These are phyloP conservation scores for Ilex aquifolium DNA, from an alignment of 257 asterid genomes.

Conservation along the genomic window DNA sequence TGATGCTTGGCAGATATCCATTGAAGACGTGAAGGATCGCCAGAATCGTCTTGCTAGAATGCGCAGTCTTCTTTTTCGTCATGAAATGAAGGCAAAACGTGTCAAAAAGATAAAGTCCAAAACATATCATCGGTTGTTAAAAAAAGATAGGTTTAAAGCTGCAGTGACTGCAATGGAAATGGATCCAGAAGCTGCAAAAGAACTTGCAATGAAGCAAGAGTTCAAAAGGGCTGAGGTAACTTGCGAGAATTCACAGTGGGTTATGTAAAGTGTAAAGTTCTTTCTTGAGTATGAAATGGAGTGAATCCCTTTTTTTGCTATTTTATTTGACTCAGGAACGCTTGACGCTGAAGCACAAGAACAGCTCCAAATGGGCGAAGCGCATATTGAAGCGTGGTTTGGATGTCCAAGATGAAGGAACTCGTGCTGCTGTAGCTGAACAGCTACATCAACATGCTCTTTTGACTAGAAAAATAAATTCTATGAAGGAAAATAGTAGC, in stretches of 20 bases:
- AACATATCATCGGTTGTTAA: slow-evolving; percentile 67
- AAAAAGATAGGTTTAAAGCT: slow-evolving; percentile 65
- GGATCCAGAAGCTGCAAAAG: slow-evolving; percentile 89
- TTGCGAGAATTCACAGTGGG: slow-evolving; percentile 9
- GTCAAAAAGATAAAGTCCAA: slow-evolving; percentile 84
- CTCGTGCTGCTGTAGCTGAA: slow-evolving; percentile 74
- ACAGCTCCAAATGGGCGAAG: slow-evolving; percentile 78
- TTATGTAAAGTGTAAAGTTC: not conserved
- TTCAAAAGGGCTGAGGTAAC: slow-evolving; percentile 74
- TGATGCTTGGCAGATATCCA: slow-evolving; percentile 47
- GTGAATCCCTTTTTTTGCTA: slow-evolving; percentile 9
- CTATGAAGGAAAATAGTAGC: slow-evolving; percentile 63
- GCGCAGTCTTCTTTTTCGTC: slow-evolving; percentile 81
- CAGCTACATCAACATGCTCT: slow-evolving; percentile 77
- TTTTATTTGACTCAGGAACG: slow-evolving; percentile 60
- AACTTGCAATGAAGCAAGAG: slow-evolving; percentile 74
- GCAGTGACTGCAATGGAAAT: slow-evolving; percentile 38
- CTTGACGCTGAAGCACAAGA: slow-evolving; percentile 78
- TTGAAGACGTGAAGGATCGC: slow-evolving; percentile 65
- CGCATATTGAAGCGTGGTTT: slow-evolving; percentile 76
- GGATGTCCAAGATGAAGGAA: slow-evolving; percentile 70
- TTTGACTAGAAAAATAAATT: slow-evolving; percentile 75
- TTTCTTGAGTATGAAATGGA: not conserved
- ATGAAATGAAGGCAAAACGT: slow-evolving; percentile 76
- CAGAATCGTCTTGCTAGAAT: slow-evolving; percentile 66